Base-by-base conservation (phyloP, 768 basidiomycete genomes). In the Rhodosporidiobolus sp. region DNA sequence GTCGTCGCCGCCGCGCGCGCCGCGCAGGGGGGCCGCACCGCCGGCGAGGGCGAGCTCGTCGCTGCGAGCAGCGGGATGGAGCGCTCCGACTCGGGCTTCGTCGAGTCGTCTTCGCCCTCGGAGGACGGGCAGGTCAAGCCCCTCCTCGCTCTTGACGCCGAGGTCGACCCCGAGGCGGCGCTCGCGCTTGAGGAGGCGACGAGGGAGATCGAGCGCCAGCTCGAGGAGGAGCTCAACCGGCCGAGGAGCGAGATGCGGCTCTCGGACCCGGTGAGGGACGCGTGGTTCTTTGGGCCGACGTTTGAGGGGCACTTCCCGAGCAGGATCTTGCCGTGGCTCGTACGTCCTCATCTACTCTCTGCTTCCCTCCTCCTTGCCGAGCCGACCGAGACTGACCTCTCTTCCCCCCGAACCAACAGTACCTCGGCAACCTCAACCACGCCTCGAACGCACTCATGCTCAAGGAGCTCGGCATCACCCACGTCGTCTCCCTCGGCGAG, bases 291-390 rank as follows among this genome's bases (percentile, higher is more conserved):
- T 77, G 92, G 94, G 80, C 86, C 87, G 46, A 83, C 91, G 71
- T 98, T 97, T 80, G 94, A 98, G 80, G 94, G 95, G 56, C 92
- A 90, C 78, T 94, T 98, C 83, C 95, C 95, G 24, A 92, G 90
- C 78, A 85, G 94, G 32, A 93, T 98, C 73, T 81, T 96, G 71
- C 92, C 92, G 67, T 94, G 92, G 82, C 84, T 98, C 79, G 70
- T 71, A 35, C 52, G 64, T 66, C 94, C 94, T 30, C 30, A 7
- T 80, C 85, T 94, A n/a, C 92, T 69, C 52, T 73, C 62, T 70
- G 68, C 69, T 52, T 46, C 49, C 55, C 66, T 56, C 56, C 32
- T 68, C 34, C 63, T 17, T 48, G 30, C 58, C 61, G 62, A 74
- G 16, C 50, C 73, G 38, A 66, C 48, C 11, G 17, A 4, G 4